Evolutionary conservation across 2,329 filamentous ascomycete species (phyloP), one percentile per base, ranked within the genome.

Genomic region (Blastomyces silverae): DNA sequence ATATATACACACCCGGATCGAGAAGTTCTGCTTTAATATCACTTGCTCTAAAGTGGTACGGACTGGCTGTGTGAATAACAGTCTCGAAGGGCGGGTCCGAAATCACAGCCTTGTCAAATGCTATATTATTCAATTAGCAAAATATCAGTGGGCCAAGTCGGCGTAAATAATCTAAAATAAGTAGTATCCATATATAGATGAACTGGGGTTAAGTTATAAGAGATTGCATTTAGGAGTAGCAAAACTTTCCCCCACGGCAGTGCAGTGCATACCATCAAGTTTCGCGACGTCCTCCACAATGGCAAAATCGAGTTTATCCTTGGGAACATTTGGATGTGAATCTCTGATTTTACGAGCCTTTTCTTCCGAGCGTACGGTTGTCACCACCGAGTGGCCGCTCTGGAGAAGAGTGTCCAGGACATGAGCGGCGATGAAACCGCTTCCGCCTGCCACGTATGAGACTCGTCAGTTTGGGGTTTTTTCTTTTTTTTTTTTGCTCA

Each of bases 261-360:
- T 28, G 28, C 34, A 37, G 34, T 66, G 17, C 13, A 17, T 44
- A 69, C 68, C 68, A 44, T 69, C 62, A 31, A 64, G 66, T 46
- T 85, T 73, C 0, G 88, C 87, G 68, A 95, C 87, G 69, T 95
- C 89, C 60, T 85, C 82, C 15, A 95, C 89, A 66, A 93, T 83
- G 46, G 79, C 82, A 71, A 87, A 89, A 65, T 83, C 83, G 42
- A 89, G 79, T 72, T 84, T 83, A 64, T 83, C 82, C 64, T 83
- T 82, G 1, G 82, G 78, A 8, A 78, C 76, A 37, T 73, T 76
- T 56, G 81, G 79, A 70, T 86, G 81, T 25, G 80, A 81, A 25
- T 80, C 77, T 65, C 83, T 80, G 71, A 88, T 87, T 71, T 81
- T 83, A 68, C 85, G 79, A 52, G 84, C 86, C 73, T 88, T 88